Base-by-base conservation (phyloP, 371 early-diverging fungal species). In the Syncephalastrum monosporum region DNA sequence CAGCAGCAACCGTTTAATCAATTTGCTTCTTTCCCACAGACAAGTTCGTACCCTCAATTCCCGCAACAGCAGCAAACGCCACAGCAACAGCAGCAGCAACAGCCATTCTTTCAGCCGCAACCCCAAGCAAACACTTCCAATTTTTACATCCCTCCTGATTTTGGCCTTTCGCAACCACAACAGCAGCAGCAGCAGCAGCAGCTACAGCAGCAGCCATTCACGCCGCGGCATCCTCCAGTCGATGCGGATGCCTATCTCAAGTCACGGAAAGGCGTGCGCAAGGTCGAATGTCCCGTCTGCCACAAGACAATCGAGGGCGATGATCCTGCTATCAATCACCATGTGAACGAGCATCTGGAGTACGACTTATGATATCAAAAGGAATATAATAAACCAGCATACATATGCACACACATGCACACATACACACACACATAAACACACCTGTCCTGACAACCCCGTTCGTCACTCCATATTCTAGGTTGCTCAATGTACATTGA, bases 281-380 rank as follows among this genome's bases (percentile, higher is more conserved):
- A 66, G 41, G 67, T 73, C 3, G 69, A 65, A 23, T 79, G 79
- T 51, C 79, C 79, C 13, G 70, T 75, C 4, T 79, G 79, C 45
- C 64, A 69, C 50, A 70, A 73, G 44, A 72, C 61, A 41, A 60
- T 79, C 8, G 79, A 79, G 56, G 79, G 79, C 3, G 79, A 79
- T 47, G 76, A 74, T 48, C 67, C 71, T 43, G 79, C 76, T 3
- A 65, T 79, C 33, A 79, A 79, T 56, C 67, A 76, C 38, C 79
- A 79, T 50, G 79, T 75, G 15, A 79, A 79, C 45, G 71, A 79
- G 38, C 79, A 79, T 56, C 63, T 63, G 47, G 57, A 56, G 48
- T 51, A 56, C 12, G 52, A 61, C 46, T 52, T 38, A 21, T 56
- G 47, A 56, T 48, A 33, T 6, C 7, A 33, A 33, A 33, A 33